Evolutionary conservation across 2,329 filamentous ascomycete species (phyloP).

Genomic region (Orbilia oligospora): DNA sequence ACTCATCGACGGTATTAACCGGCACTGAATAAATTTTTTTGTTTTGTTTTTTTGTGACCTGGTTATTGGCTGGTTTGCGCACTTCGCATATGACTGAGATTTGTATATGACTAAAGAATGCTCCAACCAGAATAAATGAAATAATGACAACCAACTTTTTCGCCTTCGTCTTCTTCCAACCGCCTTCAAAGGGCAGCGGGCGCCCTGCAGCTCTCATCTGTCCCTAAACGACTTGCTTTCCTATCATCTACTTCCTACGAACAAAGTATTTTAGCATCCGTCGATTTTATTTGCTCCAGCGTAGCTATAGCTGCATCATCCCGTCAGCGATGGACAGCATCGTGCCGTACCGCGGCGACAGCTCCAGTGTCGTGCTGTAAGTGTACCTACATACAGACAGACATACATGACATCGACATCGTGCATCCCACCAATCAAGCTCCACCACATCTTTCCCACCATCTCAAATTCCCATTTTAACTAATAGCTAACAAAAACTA

Average conservation of each 20-base stretch:
- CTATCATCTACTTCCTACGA: neutral
- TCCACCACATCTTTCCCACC: conserved; percentile 44
- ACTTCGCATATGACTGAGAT: conserved; percentile 3
- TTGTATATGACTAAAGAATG: conserved; percentile 22
- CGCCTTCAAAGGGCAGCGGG: conserved; percentile 23
- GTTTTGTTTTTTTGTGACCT: neutral
- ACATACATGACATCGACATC: conserved; percentile 31
- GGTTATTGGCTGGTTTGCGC: conserved; percentile 14
- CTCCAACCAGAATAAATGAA: conserved; percentile 11
- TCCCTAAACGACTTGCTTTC: neutral
- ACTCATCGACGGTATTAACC: conserved; percentile 15
- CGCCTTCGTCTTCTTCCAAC: conserved; percentile 6
- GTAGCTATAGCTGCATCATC: conserved; percentile 6
- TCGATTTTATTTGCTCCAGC: conserved; percentile 1
- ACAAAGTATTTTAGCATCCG: neutral
- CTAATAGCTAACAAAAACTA: conserved; percentile 5
- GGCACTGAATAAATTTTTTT: neutral
- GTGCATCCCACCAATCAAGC: conserved; percentile 51
- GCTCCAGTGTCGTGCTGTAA: conserved; percentile 56
- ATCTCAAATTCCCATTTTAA: neutral
- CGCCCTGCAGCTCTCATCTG: conserved; percentile 19
- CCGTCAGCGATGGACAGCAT: conserved; percentile 55
- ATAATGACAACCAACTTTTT: conserved; percentile 8
- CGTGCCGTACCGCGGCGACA: conserved; percentile 55
- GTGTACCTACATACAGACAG: too few relatives aligned